Base-by-base conservation (phyloP, 1,284 basidiomycete genomes). In the Apiotrichum montevideense region DNA sequence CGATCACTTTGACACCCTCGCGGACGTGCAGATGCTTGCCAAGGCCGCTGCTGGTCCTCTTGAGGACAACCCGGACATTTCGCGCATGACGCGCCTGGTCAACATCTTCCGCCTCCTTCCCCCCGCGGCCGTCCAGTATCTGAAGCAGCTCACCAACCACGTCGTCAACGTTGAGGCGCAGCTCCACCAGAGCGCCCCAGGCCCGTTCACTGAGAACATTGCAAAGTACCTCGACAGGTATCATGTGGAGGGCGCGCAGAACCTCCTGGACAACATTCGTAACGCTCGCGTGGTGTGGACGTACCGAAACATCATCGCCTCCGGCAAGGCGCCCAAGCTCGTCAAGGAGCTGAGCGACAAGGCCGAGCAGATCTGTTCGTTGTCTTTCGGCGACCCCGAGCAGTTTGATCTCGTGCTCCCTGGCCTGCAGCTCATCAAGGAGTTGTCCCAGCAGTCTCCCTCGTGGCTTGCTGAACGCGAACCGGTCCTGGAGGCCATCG, bases 71-170 rank as follows among this genome's bases (percentile, higher is more conserved):
- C 90, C 94, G 66, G 87, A 87, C 52, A 90, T 99, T 64, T 87
- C 87, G 52, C 92, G 97, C 66, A 85, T 99, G 63, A 91, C 95
- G 35, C 87, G 90, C 44, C 82, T 98, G 56, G 90, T 95, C 56
- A 96, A 98, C 68, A 92, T 99, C 60, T 98, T 98, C 80, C 92
- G 97, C 66, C 85, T 98, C 5, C 82, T 99, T 11, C 93, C 94
- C 0, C 86, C 91, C 9, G 86, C 92, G 0, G 96, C 96, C 33
- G 90, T 91, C 63, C 87, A 91, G 56, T 99, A 95, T 79, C 81
- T 98, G 46, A 86, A 90, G 66, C 84, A 86, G 54, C 84, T 99
- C 35, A 86, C 91, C 56, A 87, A 86, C 58, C 82, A 85, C 7
- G 86, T 98, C 51, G 92, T 97, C n/a, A 87, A 95, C 66, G 94